Conservation (phyloP, 176 grass and related monocot genomes). For the Aechmea fasciata region DNA sequence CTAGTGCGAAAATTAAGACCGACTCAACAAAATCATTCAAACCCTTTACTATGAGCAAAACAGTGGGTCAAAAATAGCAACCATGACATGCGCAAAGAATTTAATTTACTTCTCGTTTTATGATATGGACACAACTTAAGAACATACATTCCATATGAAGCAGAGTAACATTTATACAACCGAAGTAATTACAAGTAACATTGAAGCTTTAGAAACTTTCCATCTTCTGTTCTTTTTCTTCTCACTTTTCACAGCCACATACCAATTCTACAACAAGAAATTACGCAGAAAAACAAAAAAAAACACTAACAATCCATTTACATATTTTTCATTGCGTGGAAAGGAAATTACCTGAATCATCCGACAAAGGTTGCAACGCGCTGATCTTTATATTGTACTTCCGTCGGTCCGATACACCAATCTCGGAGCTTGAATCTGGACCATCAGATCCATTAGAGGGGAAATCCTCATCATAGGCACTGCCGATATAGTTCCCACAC, state of each 20-base stretch:
- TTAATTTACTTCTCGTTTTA: not conserved
- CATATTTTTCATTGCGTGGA: constrained; percentile 16
- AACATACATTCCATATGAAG: not conserved
- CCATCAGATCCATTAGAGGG: constrained; percentile 21
- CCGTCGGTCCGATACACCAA: constrained; percentile 10
- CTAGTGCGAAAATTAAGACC: not conserved
- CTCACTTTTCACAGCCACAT: not conserved
- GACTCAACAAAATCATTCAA: not conserved
- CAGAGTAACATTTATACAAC: not conserved
- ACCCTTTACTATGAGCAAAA: not conserved
- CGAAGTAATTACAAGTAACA: too few relatives aligned
- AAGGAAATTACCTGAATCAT: constrained; percentile 20
- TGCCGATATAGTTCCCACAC: constrained; percentile 45
- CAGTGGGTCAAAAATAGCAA: not conserved
- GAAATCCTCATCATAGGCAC: constrained; percentile 19
- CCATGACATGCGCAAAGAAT: not conserved
- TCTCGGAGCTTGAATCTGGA: constrained; percentile 22
- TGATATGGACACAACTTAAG: not conserved
- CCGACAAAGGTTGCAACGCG: constrained; percentile 52
- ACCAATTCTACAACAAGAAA: not conserved
- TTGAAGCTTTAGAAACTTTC: not conserved
- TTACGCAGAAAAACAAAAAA: too few relatives aligned
- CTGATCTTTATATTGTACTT: constrained; percentile 62
- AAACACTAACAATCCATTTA: not conserved
- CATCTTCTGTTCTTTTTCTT: not conserved